Conservation (phyloP, 345 rosid genomes). For the Tarenaya hassleriana region DNA sequence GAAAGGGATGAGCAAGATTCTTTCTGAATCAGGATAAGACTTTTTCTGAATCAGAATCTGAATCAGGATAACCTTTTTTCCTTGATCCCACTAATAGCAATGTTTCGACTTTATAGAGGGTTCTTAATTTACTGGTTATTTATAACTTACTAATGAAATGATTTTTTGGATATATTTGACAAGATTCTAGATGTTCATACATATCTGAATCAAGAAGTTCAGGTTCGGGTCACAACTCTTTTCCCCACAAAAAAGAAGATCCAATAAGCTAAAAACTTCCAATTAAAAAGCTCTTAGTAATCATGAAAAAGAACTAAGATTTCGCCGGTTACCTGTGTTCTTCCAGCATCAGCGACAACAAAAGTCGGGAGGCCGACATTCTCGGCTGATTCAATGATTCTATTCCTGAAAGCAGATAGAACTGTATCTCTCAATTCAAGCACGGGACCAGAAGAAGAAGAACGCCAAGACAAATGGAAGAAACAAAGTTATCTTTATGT, state of each 20-base stretch:
- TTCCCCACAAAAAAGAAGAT: too few relatives aligned
- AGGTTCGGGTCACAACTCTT: too few relatives aligned
- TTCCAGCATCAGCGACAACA: conserved; percentile 94
- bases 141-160: too few relatives aligned
- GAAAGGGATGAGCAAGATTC: too few relatives aligned
- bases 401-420: conserved; percentile 46
- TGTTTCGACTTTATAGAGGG: background rate
- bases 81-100: conserved; percentile 12
- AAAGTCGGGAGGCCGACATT: conserved; percentile 75
- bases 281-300: too few relatives aligned
- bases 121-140: too few relatives aligned
- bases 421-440: conserved; percentile 10
- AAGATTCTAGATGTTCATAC: too few relatives aligned
- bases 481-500: conserved; percentile 7
- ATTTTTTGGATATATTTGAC: too few relatives aligned
- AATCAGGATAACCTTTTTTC: too few relatives aligned
- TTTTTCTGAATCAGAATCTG: too few relatives aligned
- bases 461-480: background rate
- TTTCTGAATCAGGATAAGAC: too few relatives aligned
- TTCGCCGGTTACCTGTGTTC: conserved; percentile 55
- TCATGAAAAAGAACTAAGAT: background rate
- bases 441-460: conserved; percentile 6
- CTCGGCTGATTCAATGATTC: conserved; percentile 72
- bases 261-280: background rate
- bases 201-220: too few relatives aligned